Percentiles rank a stretch among this genome's conserved stretches.
These are phyloP conservation scores for Thielaviopsis musarum DNA, from an alignment of 2,329 filamentous ascomycete genomes.

Conservation along the genomic window DNA sequence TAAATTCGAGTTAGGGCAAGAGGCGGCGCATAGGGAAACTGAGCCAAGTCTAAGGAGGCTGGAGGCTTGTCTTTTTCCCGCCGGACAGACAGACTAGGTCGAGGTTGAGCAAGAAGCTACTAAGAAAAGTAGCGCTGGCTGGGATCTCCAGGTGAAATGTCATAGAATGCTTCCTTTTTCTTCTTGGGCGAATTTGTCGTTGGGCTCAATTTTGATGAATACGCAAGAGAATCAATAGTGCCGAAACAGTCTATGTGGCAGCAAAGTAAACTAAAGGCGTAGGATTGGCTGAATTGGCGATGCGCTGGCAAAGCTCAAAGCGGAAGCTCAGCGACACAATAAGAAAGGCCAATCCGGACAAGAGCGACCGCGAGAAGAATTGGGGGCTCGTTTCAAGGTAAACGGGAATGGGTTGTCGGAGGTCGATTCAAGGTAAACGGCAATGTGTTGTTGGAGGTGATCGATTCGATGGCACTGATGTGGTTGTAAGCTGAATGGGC, in stretches of 20 bases:
- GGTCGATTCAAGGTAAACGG: background rate
- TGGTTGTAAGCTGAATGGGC: too few species aligned
- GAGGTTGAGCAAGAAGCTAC: background rate
- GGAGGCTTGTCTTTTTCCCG: background rate
- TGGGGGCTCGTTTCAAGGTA: background rate
- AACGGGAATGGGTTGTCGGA: background rate
- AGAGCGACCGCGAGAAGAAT: background rate
- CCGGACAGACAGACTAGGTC: background rate
- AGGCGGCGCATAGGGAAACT: background rate
- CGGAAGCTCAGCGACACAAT: background rate
- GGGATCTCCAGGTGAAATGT: background rate
- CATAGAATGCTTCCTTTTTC: background rate
- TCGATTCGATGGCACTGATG: background rate
- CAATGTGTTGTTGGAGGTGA: too few species aligned
- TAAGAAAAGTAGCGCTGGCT: background rate
- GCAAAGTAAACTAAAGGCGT: background rate
- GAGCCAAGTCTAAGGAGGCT: background rate
- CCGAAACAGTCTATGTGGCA: background rate
- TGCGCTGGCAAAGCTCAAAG: background rate
- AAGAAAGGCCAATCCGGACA: background rate
- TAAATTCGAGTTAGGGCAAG: background rate
- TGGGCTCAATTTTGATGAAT: too few species aligned
- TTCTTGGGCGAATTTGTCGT: background rate
- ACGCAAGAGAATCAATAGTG: background rate
- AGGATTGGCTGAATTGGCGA: background rate